These are phyloP conservation scores for Fusarium papillatum DNA, from an alignment of 2,329 filamentous ascomycete genomes.

Conservation along the genomic window DNA sequence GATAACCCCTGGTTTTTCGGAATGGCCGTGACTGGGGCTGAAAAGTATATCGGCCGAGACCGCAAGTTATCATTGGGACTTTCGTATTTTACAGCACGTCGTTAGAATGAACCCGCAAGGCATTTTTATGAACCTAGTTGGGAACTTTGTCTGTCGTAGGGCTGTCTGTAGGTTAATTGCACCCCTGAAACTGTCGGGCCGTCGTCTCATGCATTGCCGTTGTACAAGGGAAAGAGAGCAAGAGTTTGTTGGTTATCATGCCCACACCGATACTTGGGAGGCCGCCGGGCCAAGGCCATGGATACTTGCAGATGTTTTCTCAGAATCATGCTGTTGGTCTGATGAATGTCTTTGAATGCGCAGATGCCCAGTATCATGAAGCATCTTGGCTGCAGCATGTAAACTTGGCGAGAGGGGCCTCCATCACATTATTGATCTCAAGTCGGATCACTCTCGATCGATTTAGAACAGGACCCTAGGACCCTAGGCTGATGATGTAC, in stretches of 20 bases:
- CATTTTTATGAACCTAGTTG: not conserved
- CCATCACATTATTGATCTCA: not conserved
- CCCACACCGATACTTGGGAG: not conserved
- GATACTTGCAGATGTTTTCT: not conserved
- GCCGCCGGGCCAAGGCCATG: not conserved
- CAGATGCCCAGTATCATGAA: not conserved
- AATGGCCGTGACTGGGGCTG: not conserved
- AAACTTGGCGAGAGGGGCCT: not conserved
- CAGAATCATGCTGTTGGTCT: not conserved
- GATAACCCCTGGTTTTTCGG: not conserved
- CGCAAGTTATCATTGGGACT: not conserved
- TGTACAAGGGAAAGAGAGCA: conserved; percentile 43
- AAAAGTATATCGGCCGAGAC: not conserved
- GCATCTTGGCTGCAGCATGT: not conserved
- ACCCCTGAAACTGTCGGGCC: not conserved
- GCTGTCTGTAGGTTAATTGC: not conserved
- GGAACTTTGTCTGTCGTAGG: conserved; percentile 18
- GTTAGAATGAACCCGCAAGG: not conserved
- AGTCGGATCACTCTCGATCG: not conserved
- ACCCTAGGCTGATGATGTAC: not conserved
- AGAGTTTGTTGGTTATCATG: conserved; percentile 6
- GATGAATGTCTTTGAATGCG: not conserved
- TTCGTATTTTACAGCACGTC: not conserved
- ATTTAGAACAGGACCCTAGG: not conserved
- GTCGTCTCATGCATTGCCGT: conserved; percentile 40